Base-by-base conservation (phyloP, 257 asterid species). In the Handroanthus guayacan region DNA sequence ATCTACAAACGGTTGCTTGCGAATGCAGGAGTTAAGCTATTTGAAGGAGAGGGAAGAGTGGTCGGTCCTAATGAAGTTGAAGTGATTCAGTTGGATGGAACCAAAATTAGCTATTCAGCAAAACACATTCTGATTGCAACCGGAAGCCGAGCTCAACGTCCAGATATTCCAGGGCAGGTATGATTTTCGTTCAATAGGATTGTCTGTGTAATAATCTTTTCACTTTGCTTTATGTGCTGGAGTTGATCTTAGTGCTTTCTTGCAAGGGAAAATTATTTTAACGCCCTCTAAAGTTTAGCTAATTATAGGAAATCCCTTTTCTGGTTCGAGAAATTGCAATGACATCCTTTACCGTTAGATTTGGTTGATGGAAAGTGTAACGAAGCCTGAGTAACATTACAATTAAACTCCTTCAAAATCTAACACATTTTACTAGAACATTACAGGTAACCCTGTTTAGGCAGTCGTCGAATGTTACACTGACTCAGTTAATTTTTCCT, bases 41-140 rank as follows among this genome's bases (percentile, higher is more conserved):
- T 83, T 71, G 99, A 95, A 89, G 99, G 99, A 75, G 98, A 93
- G 85, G 99, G 99, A 75, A 91, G 86, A 86, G 86, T 95, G 58
- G 82, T 90, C 69, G 94, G 97, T 83, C 97, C 97, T 50, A 90
- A 95, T 86, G 97, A 93, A 74, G 99, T 93, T 57, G 97, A 91
- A 83, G 81, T 95, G 76, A 89, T 82, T 64, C 99, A 93, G 75
- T 81, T 93, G 87, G 99, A 95, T 72, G 97, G 99, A 57, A 95
- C 99, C 75, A 95, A 90, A 82, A 89, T 95, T 67, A 87, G 78
- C 75, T 95, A 90, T 86, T 86, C 97, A 0, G 92, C 99, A 14
- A 95, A 93, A 83, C 90, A 93, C 76, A 93, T 95, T 75, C 82
- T 95, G 75, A 88, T 95, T 81, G 92, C 99, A 18, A 95, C 99